phyloP scores from a whole-genome alignment of 176 grass and related monocot genomes.

The Chrysopogon serrulatus region DNA sequence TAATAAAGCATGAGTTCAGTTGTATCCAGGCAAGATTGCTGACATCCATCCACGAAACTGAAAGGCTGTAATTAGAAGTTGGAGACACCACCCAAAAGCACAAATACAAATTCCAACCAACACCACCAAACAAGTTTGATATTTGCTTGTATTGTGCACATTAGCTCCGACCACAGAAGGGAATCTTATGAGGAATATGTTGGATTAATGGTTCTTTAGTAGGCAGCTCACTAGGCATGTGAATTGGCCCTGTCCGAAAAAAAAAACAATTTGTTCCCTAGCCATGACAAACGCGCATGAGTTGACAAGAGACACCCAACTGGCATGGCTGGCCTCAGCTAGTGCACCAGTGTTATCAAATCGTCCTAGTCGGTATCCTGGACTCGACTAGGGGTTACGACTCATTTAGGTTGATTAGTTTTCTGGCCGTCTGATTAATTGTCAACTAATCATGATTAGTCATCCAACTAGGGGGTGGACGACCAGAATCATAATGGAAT shows the following conservation, averaged over 20 bases:
- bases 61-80: neutral
- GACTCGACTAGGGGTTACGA: too few species aligned
- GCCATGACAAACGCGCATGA: neutral
- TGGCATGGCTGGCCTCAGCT: neutral
- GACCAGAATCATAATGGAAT: too few species aligned
- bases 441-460: too few species aligned
- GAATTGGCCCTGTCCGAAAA: neutral
- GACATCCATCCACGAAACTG: neutral
- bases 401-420: too few species aligned
- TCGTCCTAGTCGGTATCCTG: too few species aligned
- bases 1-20: neutral
- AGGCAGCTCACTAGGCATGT: neutral
- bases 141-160: neutral
- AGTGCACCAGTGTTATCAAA: neutral
- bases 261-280: neutral
- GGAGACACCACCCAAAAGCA: neutral
- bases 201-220: neutral
- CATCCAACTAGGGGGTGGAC: too few species aligned
- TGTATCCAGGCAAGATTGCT: neutral
- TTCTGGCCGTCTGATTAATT: too few species aligned
- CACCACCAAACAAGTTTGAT: neutral
- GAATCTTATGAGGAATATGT: neutral
- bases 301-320: neutral
- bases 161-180: neutral
- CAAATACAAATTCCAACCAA: neutral